Conservation (phyloP, 2,329 filamentous ascomycete species). For the Fusarium subglutinans region DNA sequence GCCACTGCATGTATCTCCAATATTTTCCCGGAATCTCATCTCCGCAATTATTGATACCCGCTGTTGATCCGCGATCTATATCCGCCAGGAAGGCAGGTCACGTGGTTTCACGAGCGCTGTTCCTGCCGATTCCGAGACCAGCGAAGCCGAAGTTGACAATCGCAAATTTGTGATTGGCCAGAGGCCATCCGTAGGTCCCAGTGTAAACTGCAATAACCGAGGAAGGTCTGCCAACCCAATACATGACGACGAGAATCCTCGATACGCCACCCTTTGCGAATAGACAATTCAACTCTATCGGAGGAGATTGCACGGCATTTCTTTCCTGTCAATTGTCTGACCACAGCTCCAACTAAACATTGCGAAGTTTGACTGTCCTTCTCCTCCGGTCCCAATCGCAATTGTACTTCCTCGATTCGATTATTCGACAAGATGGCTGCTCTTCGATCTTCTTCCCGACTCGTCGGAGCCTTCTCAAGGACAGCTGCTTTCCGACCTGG, state of each 20-base stretch:
- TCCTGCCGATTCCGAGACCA: conserved; percentile 36
- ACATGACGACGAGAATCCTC: conserved; percentile 42
- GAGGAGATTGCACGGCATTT: conserved; percentile 43
- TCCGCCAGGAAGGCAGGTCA: background rate
- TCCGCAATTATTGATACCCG: conserved; percentile 26
- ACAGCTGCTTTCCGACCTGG: conserved; percentile 52
- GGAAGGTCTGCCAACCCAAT: conserved; percentile 44
- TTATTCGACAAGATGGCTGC: conserved; percentile 61
- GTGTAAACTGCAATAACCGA: conserved; percentile 44
- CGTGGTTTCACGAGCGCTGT: conserved; percentile 39
- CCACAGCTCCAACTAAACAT: conserved; percentile 23
- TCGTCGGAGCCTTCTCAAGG: conserved; percentile 58
- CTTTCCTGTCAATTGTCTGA: conserved; percentile 43
- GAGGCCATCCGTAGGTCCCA: conserved; percentile 15
- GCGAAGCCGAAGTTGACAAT: conserved; percentile 46
- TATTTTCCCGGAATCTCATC: conserved; percentile 13
- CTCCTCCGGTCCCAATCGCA: conserved; percentile 39
- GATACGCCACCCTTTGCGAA: conserved; percentile 37
- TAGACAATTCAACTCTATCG: conserved; percentile 34
- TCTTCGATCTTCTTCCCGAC: conserved; percentile 67
- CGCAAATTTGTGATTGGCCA: conserved; percentile 39
- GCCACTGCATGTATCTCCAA: background rate
- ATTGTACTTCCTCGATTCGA: conserved; percentile 4
- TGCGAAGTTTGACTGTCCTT: conserved; percentile 41
- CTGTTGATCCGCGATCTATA: conserved; percentile 22